phyloP scores from a whole-genome alignment of 371 early-diverging fungal species.

The Rhizomucor pusillus region DNA sequence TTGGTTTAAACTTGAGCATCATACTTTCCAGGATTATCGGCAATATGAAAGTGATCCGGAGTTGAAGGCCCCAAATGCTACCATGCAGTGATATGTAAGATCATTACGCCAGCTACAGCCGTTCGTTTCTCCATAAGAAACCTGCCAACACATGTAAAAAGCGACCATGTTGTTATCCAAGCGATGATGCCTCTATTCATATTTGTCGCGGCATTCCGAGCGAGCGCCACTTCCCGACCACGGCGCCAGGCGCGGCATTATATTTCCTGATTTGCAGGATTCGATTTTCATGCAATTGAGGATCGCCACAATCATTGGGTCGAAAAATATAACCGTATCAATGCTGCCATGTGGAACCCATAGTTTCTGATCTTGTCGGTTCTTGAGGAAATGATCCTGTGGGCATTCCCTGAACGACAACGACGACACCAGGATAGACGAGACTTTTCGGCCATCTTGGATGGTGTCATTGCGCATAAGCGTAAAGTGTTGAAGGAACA shows the following conservation, averaged over 20 bases:
- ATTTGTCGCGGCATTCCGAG: too few relatives aligned
- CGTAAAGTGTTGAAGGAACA: conserved; percentile 25
- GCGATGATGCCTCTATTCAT: too few relatives aligned
- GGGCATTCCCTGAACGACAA: conserved; percentile 15
- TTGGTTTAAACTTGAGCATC: too few relatives aligned
- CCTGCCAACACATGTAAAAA: conserved; percentile 67
- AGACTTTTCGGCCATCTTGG: conserved; percentile 14
- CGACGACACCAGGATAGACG: conserved; percentile 13
- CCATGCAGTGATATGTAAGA: conserved; percentile 58
- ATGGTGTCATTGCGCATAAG: conserved; percentile 31
- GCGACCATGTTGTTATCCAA: too few relatives aligned
- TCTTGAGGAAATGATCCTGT: conserved; percentile 31
- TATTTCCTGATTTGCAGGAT: conserved; percentile 7
- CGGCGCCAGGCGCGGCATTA: too few relatives aligned
- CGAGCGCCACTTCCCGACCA: too few relatives aligned
- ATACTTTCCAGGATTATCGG: too few relatives aligned
- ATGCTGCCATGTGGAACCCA: conserved; percentile 21
- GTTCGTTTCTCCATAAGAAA: conserved; percentile 20
- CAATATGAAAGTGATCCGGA: too few relatives aligned
- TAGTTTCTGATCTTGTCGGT: conserved; percentile 46
- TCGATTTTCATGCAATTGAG: conserved; percentile 31
- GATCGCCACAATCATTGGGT: conserved; percentile 28
- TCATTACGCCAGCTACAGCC: conserved; percentile 52
- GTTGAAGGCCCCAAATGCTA: conserved; percentile 24
- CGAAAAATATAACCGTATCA: conserved; percentile 21